Evolutionary conservation across 192 early-diverging fungal species (phyloP).

Genomic region (Backusella circina): DNA sequence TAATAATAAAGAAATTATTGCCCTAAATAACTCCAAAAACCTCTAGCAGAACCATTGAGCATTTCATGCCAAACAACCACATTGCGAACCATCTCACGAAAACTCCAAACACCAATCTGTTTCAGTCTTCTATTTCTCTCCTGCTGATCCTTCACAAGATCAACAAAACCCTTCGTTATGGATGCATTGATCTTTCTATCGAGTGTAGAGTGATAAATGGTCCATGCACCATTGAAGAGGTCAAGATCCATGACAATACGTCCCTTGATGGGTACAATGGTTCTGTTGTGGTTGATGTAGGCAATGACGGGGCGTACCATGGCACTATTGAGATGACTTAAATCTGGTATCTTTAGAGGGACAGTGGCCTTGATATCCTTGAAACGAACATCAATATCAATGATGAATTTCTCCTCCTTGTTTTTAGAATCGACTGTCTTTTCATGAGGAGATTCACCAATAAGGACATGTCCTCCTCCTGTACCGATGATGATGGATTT

Average conservation of each 20-base stretch:
- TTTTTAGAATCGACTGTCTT: constrained; percentile 10
- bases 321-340: constrained; percentile 77
- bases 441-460: constrained; percentile 5
- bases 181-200: constrained; percentile 71
- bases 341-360: constrained; percentile 65
- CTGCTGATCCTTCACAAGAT: constrained; percentile 75
- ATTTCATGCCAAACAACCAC: constrained; percentile 70
- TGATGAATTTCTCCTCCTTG: constrained; percentile 39
- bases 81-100: constrained; percentile 71
- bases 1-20: neutral
- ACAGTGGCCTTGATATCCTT: constrained; percentile 89
- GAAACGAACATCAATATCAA: constrained; percentile 82
- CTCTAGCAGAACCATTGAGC: constrained; percentile 58
- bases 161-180: constrained; percentile 76
- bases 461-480: constrained; percentile 41
- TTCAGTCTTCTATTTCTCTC: constrained; percentile 81
- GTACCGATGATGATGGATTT: constrained; percentile 44
- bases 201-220: constrained; percentile 78
- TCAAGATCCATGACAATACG: constrained; percentile 69
- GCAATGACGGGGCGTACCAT: constrained; percentile 90
- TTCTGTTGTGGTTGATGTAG: constrained; percentile 90
- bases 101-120: constrained; percentile 86
- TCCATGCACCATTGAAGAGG: constrained; percentile 96
- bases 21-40: constrained; percentile 53
- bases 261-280: constrained; percentile 79